A percentile compares a stretch with the other conserved stretches of the same genome.
These are phyloP conservation scores for Claviceps humidiphila DNA, from an alignment of 2,329 filamentous ascomycete species.

Conservation along the genomic window DNA sequence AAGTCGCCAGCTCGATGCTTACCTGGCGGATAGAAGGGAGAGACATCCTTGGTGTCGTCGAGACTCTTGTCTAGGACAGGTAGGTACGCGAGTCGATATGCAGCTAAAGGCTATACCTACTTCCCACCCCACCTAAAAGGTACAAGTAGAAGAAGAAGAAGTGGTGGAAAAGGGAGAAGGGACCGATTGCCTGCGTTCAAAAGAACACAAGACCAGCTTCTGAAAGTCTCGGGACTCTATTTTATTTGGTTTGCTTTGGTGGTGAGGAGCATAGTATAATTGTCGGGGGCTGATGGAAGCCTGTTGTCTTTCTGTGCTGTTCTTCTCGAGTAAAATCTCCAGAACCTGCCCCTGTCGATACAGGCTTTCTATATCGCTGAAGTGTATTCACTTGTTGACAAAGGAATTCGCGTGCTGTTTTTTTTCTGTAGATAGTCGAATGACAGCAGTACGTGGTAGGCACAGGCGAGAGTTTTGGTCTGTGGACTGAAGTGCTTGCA, in stretches of 20 bases:
- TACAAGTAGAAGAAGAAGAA: not conserved
- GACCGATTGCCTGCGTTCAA: not conserved
- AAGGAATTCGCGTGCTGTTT: not conserved
- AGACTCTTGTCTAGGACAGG: constrained; percentile 13
- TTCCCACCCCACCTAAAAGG: constrained; percentile 16
- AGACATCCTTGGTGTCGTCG: constrained; percentile 20
- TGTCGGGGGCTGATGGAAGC: not conserved
- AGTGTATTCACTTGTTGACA: too few relatives aligned
- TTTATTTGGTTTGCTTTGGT: not conserved
- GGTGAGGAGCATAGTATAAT: not conserved
- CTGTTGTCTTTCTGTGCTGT: not conserved
- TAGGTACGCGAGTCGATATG: constrained; percentile 15
- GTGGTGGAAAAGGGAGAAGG: not conserved
- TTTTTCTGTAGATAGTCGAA: not conserved
- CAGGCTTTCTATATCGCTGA: not conserved
- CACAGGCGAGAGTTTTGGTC: not conserved
- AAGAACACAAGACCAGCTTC: not conserved
- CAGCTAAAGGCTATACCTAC: constrained; percentile 28
- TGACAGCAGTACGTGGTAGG: not conserved
- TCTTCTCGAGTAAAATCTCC: not conserved
- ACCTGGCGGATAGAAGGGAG: constrained; percentile 43
- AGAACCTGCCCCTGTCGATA: not conserved
- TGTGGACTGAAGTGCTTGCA: not conserved
- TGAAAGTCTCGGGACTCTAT: not conserved
- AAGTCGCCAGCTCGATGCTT: constrained; percentile 8